These are phyloP conservation scores for Lactifluus piperatus DNA, from an alignment of 768 basidiomycete species.

Conservation along the genomic window DNA sequence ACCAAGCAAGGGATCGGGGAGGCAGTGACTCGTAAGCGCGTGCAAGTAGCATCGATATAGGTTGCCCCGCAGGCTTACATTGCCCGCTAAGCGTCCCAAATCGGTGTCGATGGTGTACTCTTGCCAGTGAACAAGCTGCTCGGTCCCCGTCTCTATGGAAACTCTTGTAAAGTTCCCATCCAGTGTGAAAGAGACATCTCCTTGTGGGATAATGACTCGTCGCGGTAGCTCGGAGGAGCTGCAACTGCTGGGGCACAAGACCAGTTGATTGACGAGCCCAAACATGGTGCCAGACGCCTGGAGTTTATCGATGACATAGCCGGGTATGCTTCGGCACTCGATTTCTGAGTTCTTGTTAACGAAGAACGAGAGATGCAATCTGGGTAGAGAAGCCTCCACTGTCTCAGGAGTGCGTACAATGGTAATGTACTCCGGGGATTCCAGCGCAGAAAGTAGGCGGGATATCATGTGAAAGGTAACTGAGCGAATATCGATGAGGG, in stretches of 20 bases:
- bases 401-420: too few species aligned
- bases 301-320: constrained; percentile 33
- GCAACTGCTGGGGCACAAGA: background rate
- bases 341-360: constrained; percentile 26
- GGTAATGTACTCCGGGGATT: too few species aligned
- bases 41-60: constrained; percentile 39
- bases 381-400: constrained; percentile 26
- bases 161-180: background rate
- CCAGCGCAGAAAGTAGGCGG: too few species aligned
- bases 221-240: background rate
- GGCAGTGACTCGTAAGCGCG: constrained; percentile 34
- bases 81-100: constrained; percentile 26
- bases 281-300: constrained; percentile 39
- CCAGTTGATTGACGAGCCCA: constrained; percentile 31
- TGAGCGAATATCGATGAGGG: too few species aligned
- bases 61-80: constrained; percentile 24
- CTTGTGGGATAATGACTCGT: constrained; percentile 5
- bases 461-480: too few species aligned
- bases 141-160: background rate
- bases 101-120: constrained; percentile 27
- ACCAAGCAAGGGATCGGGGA: constrained; percentile 36
- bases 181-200: background rate
- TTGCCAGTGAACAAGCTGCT: constrained; percentile 18
- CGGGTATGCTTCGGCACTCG: constrained; percentile 34
- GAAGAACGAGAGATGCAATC: constrained; percentile 35